These are phyloP conservation scores for Tilletia setariae DNA, from an alignment of 1,284 basidiomycete genomes.

Conservation along the genomic window DNA sequence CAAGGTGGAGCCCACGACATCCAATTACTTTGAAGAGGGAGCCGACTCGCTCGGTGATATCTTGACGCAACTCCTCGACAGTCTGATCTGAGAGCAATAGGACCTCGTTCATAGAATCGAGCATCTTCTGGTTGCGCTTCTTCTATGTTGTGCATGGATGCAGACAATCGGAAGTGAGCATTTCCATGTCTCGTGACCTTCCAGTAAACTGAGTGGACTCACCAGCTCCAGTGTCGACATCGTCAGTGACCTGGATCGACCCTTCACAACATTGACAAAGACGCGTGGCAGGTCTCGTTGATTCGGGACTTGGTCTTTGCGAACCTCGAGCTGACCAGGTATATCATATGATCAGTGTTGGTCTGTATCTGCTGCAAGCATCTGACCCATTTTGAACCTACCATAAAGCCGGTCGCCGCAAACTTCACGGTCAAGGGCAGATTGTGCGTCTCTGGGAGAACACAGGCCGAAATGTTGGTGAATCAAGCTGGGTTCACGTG, in stretches of 20 bases:
- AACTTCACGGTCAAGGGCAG: slow-evolving; percentile 68
- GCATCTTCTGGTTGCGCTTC: slow-evolving; percentile 77
- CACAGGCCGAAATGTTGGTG: too few species aligned
- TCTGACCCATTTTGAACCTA: too few species aligned
- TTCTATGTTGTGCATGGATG: slow-evolving; percentile 56
- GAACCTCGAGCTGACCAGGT: background rate
- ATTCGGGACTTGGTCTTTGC: slow-evolving; percentile 2
- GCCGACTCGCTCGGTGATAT: slow-evolving; percentile 27
- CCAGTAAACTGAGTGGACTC: too few species aligned
- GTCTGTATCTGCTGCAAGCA: background rate
- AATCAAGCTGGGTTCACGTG: too few species aligned
- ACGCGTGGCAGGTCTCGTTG: slow-evolving; percentile 19
- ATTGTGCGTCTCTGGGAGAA: slow-evolving; percentile 57
- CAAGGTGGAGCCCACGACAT: background rate
- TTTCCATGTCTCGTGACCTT: too few species aligned
- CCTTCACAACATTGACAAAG: slow-evolving; percentile 66
- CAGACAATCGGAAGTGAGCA: background rate
- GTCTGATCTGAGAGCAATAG: slow-evolving; percentile 68
- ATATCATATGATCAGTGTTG: background rate
- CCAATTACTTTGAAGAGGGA: slow-evolving; percentile 35
- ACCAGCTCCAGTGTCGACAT: slow-evolving; percentile 71
- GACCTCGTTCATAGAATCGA: slow-evolving; percentile 76
- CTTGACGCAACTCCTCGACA: slow-evolving; percentile 31
- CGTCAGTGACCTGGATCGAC: slow-evolving; percentile 34
- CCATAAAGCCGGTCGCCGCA: slow-evolving; percentile 67